Percentiles rank a stretch among this genome's conserved stretches.
phyloP scores from a whole-genome alignment of 768 basidiomycete species.

The Tulasnella sp. region DNA sequence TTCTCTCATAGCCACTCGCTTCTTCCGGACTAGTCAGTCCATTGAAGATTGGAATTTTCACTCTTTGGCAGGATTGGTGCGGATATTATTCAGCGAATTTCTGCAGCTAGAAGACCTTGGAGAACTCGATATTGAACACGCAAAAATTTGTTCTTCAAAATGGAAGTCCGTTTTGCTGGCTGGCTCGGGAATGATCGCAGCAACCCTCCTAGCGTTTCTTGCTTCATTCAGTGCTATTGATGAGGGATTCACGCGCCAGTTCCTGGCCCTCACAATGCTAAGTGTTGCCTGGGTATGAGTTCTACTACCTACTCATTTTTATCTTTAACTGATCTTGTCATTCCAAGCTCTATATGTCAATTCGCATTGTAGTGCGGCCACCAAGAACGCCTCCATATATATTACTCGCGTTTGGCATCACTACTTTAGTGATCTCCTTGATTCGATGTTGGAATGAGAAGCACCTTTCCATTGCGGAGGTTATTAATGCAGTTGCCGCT shows the following conservation, averaged over 20 bases:
- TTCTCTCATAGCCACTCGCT: too few relatives aligned
- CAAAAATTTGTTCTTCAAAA: not conserved
- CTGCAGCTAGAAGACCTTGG: constrained; percentile 16
- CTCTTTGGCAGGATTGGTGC: not conserved
- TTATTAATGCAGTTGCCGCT: not conserved
- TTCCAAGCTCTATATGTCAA: not conserved
- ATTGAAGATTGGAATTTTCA: too few relatives aligned
- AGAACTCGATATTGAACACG: constrained; percentile 10
- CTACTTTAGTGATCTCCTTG: not conserved
- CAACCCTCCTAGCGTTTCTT: not conserved
- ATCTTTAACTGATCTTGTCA: not conserved
- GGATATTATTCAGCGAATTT: constrained; percentile 16
- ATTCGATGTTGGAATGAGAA: not conserved
- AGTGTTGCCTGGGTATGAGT: too few relatives aligned
- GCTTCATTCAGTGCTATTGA: not conserved
- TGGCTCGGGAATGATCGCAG: not conserved
- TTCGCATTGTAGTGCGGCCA: not conserved
- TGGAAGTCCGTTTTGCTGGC: constrained; percentile 14
- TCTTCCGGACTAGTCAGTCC: too few relatives aligned
- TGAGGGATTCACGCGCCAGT: not conserved
- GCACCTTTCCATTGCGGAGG: not conserved
- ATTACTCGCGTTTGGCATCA: not conserved
- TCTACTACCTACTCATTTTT: too few relatives aligned
- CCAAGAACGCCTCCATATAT: not conserved
- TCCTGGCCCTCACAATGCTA: too few relatives aligned